Evolutionary conservation across 2,329 filamentous ascomycete species (phyloP).

Genomic region (Stagonosporopsis chrysanthemi): DNA sequence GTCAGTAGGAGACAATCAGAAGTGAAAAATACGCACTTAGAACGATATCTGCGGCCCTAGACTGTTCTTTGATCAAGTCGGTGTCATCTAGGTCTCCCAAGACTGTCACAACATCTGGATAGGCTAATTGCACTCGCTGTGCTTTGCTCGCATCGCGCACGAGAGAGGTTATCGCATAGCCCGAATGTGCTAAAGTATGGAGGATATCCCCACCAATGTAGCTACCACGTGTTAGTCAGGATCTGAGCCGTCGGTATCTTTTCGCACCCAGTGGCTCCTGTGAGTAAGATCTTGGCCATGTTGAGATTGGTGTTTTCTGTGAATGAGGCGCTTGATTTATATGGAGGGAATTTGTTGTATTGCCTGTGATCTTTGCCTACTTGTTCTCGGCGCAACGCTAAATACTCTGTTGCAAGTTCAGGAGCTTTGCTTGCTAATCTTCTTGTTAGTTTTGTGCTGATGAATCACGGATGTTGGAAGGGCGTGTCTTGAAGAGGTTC

Average conservation of each 20-base stretch:
- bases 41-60: constrained; percentile 19
- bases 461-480: constrained; percentile 7
- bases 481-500: neutral
- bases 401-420: neutral
- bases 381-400: neutral
- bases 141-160: constrained; percentile 17
- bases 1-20: neutral
- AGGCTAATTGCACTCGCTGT: constrained; percentile 13
- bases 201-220: constrained; percentile 22
- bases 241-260: neutral
- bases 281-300: constrained; percentile 17
- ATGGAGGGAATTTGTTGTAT: neutral
- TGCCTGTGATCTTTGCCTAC: neutral
- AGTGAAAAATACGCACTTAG: constrained; percentile 4
- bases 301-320: neutral
- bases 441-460: neutral
- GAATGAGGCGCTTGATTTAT: neutral
- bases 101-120: constrained; percentile 12
- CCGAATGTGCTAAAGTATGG: constrained; percentile 10
- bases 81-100: constrained; percentile 19
- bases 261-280: constrained; percentile 21
- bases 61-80: constrained; percentile 9
- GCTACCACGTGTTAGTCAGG: neutral
- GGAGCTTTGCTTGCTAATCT: constrained; percentile 3
- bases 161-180: constrained; percentile 11